Conservation (phyloP, 176 grass and related monocot genomes). For the Phoenix dactylifera region DNA sequence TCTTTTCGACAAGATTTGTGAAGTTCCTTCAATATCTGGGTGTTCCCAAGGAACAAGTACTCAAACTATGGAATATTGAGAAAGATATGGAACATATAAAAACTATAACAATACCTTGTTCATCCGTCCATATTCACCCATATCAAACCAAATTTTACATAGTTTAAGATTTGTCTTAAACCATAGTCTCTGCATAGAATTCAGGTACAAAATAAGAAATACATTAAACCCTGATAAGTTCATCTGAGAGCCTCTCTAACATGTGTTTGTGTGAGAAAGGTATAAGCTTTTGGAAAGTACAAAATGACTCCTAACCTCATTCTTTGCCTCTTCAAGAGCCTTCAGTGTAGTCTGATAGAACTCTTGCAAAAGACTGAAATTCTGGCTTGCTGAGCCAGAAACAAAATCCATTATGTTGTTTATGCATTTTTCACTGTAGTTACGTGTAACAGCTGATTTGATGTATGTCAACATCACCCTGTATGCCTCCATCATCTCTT, state of each 20-base stretch:
- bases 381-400: slow-evolving; percentile 94
- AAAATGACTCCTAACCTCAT: slow-evolving; percentile 40
- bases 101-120: slow-evolving; percentile 48
- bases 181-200: slow-evolving; percentile 70
- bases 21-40: slow-evolving; percentile 74
- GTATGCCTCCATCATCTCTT: slow-evolving; percentile 97
- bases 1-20: slow-evolving; percentile 95
- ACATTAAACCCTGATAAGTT: too few relatives aligned
- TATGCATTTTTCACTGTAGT: slow-evolving; percentile 99
- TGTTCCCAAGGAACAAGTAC: too few relatives aligned
- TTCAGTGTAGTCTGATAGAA: slow-evolving; percentile 95
- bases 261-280: too few relatives aligned
- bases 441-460: slow-evolving; percentile 93
- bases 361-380: slow-evolving; percentile 90
- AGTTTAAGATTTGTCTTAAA: slow-evolving; percentile 99
- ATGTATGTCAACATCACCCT: slow-evolving; percentile 98
- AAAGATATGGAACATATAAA: too few relatives aligned
- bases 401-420: slow-evolving; percentile 99
- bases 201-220: too few relatives aligned
- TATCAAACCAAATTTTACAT: slow-evolving; percentile 99
- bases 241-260: too few relatives aligned
- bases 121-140: slow-evolving; percentile 94
- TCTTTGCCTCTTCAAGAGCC: slow-evolving; percentile 95
- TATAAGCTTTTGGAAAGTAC: too few relatives aligned
- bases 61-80: too few relatives aligned